Evolutionary conservation across 2,329 filamentous ascomycete genomes (phyloP).

Genomic region (Leptodontidium sp.): DNA sequence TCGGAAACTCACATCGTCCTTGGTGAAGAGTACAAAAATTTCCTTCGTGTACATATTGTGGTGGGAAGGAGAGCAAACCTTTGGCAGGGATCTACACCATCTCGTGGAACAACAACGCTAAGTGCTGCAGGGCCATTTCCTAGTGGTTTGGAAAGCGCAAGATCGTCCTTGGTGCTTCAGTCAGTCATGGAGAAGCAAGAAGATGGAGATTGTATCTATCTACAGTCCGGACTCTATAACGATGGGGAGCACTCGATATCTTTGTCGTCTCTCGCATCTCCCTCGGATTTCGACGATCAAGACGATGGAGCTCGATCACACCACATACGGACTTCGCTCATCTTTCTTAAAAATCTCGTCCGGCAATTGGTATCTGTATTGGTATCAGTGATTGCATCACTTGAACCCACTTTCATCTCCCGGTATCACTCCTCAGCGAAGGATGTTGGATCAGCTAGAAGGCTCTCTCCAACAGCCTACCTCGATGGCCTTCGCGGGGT

Average conservation of each 20-base stretch:
- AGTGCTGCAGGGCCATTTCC: neutral
- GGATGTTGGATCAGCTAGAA: constrained; percentile 1
- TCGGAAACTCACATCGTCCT: neutral
- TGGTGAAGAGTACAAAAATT: neutral
- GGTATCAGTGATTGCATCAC: neutral
- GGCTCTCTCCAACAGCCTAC: constrained; percentile 51
- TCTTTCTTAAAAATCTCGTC: neutral
- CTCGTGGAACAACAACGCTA: no score
- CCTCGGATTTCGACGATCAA: neutral
- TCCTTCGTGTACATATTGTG: neutral
- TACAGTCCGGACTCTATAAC: constrained; percentile 1
- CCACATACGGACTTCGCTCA: neutral
- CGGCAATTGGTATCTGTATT: neutral
- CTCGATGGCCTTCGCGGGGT: constrained; percentile 57
- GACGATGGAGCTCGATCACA: neutral
- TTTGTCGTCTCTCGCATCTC: neutral
- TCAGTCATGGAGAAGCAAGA: neutral
- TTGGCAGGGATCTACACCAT: no score
- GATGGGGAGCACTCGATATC: neutral
- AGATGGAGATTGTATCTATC: neutral
- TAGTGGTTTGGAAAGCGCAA: neutral
- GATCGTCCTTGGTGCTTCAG: neutral
- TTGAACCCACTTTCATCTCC: constrained; percentile 2
- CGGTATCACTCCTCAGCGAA: neutral
- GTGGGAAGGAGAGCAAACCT: neutral